Base-by-base conservation (phyloP, 495 filamentous ascomycete species). In the Aspergillus indologenus region DNA sequence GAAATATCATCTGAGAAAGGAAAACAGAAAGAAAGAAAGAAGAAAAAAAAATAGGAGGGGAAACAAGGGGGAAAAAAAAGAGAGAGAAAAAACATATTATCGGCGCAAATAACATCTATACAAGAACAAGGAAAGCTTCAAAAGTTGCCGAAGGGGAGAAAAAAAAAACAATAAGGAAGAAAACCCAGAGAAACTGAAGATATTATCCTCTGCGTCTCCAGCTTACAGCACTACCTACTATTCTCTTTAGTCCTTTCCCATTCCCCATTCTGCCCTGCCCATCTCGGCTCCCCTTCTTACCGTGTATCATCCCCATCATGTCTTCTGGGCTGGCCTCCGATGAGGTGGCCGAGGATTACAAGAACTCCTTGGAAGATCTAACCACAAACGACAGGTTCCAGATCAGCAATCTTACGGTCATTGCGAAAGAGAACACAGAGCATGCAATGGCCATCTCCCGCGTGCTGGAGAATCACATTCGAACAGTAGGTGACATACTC, bases 291-390 rank as follows among this genome's bases (percentile, higher is more conserved):
- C 34, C 12, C 12, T 40, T 40, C 2, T 40, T 40, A 14, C 55
- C 54, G 42, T 63, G 59, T 67, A 63, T 63, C 53, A 40, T 57
- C 48, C 70, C 68, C 79, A 82, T 65, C 78, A 96, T 95, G 90
- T 85, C 85, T 72, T 79, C 81, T 52, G 82, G 83, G 51, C 78
- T 86, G 58, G 78, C 85, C 63, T 93, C 90, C 54, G 91, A 89
- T 69, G 92, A 96, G 71, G 90, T 98, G 62, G 93, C 92, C 58
- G 87, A 92, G 72, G 95, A 97, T 79, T 98, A 95, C 81, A 89
- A 87, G 67, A 87, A 90, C 61, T 94, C 94, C 52, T 82, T 98
- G 66, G 87, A 93, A 73, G 94, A 96, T 75, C 80, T 98, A 65
- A 88, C 86, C 56, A 82, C 86, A 64, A 96, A 96, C 77, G 90